Evolutionary conservation across 2,329 filamentous ascomycete species (phyloP).

Genomic region (Dothistroma pini): DNA sequence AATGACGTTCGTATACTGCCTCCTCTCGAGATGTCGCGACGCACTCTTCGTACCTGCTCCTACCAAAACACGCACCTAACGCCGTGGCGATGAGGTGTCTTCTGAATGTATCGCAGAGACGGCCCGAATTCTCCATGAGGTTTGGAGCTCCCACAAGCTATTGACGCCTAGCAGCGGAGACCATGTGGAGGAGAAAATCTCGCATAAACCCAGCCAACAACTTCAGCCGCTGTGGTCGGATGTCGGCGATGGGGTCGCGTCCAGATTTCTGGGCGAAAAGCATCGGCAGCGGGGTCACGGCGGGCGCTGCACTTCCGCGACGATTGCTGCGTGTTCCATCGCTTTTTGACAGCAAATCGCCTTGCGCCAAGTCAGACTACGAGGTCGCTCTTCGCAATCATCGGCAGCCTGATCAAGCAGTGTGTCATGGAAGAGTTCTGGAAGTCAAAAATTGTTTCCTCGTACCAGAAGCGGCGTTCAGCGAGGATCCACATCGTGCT

Average conservation of each 20-base stretch:
- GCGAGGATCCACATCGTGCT: constrained; percentile 2
- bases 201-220: not conserved
- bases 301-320: not conserved
- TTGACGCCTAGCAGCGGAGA: not conserved
- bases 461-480: not conserved
- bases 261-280: not conserved
- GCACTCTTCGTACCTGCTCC: not conserved
- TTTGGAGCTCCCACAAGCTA: constrained; percentile 1
- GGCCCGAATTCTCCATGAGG: not conserved
- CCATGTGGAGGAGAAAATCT: not conserved
- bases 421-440: constrained; percentile 17
- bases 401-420: not conserved
- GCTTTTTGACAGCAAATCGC: not conserved
- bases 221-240: not conserved
- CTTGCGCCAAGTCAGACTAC: not conserved
- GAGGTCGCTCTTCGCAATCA: not conserved
- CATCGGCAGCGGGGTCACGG: not conserved
- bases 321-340: not conserved
- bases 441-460: not conserved
- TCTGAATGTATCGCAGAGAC: not conserved
- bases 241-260: not conserved
- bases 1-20: not conserved
- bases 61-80: too few relatives aligned
- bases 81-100: not conserved
- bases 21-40: not conserved